A percentile compares a stretch with the other conserved stretches of the same genome.
Conservation (phyloP, 2,329 filamentous ascomycete species). For the Ascomycota sp. region DNA sequence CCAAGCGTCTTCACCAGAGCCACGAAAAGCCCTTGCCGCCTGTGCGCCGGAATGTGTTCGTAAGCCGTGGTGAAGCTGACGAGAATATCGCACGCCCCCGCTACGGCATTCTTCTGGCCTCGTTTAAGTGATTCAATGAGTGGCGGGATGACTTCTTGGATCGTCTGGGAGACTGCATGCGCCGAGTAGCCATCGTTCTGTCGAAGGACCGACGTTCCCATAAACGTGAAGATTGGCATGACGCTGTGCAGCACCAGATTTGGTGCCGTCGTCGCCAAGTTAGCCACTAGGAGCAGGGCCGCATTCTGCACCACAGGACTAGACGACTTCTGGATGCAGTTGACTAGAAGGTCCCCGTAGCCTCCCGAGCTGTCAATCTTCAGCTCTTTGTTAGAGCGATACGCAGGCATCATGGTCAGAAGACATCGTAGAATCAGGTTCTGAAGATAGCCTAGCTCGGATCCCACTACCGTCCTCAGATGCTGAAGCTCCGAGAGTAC, state of each 20-base stretch:
- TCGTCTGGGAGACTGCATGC: conserved; percentile 86
- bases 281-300: conserved; percentile 71
- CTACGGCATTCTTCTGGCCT: conserved; percentile 57
- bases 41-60: conserved; percentile 81
- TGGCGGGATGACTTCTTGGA: conserved; percentile 83
- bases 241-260: conserved; percentile 88
- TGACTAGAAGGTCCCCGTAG: conserved; percentile 76
- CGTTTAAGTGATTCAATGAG: conserved; percentile 69
- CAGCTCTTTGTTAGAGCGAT: conserved; percentile 38
- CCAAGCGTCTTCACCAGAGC: conserved; percentile 74
- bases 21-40: conserved; percentile 63
- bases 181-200: conserved; percentile 95
- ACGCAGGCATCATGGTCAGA: conserved; percentile 62
- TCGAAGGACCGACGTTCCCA: conserved; percentile 75
- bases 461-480: conserved; percentile 60
- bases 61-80: conserved; percentile 92
- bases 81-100: conserved; percentile 73
- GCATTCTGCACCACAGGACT: conserved; percentile 89
- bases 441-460: conserved; percentile 79
- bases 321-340: conserved; percentile 78
- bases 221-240: conserved; percentile 98
- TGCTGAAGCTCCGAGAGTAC: conserved; percentile 74
- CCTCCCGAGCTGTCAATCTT: conserved; percentile 61
- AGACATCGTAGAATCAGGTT: conserved; percentile 67
- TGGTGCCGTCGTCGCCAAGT: conserved; percentile 68